These are phyloP conservation scores for Ceratocystiopsis minuta DNA, from an alignment of 2,329 filamentous ascomycete genomes.

Conservation along the genomic window DNA sequence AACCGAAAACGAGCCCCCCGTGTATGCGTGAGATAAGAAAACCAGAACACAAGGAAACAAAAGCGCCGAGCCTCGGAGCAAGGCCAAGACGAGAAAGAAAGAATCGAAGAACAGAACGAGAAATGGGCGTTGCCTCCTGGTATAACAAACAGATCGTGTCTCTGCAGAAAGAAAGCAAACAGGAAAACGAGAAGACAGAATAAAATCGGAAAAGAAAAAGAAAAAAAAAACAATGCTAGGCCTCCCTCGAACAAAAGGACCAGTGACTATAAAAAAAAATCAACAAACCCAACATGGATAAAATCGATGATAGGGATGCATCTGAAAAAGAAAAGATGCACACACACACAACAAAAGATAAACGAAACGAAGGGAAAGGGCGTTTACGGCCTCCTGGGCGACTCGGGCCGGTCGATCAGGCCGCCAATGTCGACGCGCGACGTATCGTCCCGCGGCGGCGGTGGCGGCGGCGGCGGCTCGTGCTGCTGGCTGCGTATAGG, in stretches of 20 bases:
- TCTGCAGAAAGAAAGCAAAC: not conserved
- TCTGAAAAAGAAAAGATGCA: not conserved
- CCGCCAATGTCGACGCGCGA: constrained; percentile 42
- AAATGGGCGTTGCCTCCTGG: no score
- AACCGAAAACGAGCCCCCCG: no score
- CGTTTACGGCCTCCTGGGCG: constrained; percentile 1
- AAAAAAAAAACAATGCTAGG: not conserved
- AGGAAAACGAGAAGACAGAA: not conserved
- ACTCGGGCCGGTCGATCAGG: constrained; percentile 39
- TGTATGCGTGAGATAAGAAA: no score
- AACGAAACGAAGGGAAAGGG: not conserved
- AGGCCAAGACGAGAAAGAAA: no score
- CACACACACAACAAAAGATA: no score
- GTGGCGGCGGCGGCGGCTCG: constrained; percentile 9
- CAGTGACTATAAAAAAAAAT: not conserved
- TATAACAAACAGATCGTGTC: no score
- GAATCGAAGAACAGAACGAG: no score
- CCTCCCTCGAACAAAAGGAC: no score
- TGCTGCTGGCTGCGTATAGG: constrained; percentile 27
- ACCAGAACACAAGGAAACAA: no score
- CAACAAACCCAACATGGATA: not conserved
- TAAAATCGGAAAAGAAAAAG: not conserved
- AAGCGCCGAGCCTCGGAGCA: no score
- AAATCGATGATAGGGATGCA: not conserved
- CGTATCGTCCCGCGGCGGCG: constrained; percentile 26